Conservation (phyloP, 1,284 basidiomycete genomes). For the Filobasidium uniguttulatum region DNA sequence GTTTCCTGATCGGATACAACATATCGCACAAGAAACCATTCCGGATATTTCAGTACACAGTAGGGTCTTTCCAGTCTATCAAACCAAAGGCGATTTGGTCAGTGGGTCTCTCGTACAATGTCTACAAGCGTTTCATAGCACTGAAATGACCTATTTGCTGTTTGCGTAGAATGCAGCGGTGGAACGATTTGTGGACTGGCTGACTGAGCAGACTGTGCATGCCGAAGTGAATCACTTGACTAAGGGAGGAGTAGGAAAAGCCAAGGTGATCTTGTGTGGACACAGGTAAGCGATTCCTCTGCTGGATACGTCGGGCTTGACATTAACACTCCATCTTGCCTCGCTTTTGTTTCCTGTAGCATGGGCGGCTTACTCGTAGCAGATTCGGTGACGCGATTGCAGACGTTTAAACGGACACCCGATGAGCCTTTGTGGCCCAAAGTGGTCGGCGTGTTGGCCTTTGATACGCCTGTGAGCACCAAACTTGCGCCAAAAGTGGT, state of each 20-base stretch:
- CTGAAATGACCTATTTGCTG: too few species aligned
- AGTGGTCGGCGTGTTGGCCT: slow-evolving; percentile 44
- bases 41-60: slow-evolving; percentile 49
- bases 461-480: slow-evolving; percentile 68
- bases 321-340: too few species aligned
- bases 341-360: slow-evolving; percentile 41
- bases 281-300: slow-evolving; percentile 52
- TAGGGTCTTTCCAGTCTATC: slow-evolving; percentile 75
- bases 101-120: slow-evolving; percentile 20
- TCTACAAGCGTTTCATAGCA: background rate
- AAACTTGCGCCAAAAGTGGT: slow-evolving; percentile 5
- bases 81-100: slow-evolving; percentile 81
- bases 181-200: slow-evolving; percentile 73
- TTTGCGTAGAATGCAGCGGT: slow-evolving; percentile 56
- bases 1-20: slow-evolving; percentile 44
- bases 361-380: slow-evolving; percentile 83
- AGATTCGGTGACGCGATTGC: slow-evolving; percentile 63
- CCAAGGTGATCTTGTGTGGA: slow-evolving; percentile 73
- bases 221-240: slow-evolving; percentile 53
- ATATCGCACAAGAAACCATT: slow-evolving; percentile 48
- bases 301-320: background rate
- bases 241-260: slow-evolving; percentile 58
- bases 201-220: slow-evolving; percentile 63
- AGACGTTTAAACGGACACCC: slow-evolving; percentile 20
- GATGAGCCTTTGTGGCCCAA: slow-evolving; percentile 28